Evolutionary conservation across 805 yeast species (phyloP).

Genomic region (Dipodascus geniculatus): DNA sequence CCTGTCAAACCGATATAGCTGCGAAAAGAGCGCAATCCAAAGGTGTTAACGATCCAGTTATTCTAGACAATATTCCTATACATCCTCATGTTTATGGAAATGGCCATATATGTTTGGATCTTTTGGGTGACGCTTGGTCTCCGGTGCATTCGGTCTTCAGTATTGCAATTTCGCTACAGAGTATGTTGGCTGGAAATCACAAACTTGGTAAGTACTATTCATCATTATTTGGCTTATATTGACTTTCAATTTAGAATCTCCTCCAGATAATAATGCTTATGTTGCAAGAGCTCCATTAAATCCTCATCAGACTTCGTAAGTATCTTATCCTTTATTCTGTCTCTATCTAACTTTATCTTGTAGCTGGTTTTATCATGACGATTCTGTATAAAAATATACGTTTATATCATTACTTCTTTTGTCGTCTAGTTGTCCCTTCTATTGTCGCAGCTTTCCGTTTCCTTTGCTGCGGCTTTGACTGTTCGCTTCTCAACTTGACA

Average conservation of each 20-base stretch:
- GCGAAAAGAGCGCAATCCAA: neutral
- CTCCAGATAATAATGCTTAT: conserved; percentile 44
- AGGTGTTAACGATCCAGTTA: neutral
- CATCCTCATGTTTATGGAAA: conserved; percentile 70
- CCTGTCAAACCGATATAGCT: conserved; percentile 2
- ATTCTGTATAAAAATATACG: conserved; percentile 25
- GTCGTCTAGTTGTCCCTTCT: neutral
- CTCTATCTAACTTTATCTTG: conserved; percentile 13
- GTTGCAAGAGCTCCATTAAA: conserved; percentile 42
- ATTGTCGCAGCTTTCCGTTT: neutral
- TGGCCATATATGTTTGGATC: conserved; percentile 64
- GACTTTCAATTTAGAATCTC: conserved; percentile 30
- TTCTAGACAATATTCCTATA: conserved; percentile 34
- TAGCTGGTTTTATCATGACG: conserved; percentile 50
- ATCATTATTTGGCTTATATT: neutral
- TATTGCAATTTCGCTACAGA: conserved; percentile 43
- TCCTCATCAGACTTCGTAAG: conserved; percentile 33
- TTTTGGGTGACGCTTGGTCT: conserved; percentile 56
- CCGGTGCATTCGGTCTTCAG: conserved; percentile 39
- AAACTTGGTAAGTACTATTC: conserved; percentile 16
- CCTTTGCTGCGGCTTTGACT: neutral
- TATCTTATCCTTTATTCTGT: conserved; percentile 2
- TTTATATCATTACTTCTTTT: no score
- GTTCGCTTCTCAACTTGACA: conserved; percentile 19
- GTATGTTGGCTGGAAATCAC: conserved; percentile 45